Conservation (phyloP, 169 alveolate species). For the Eimeria sp. region DNA sequence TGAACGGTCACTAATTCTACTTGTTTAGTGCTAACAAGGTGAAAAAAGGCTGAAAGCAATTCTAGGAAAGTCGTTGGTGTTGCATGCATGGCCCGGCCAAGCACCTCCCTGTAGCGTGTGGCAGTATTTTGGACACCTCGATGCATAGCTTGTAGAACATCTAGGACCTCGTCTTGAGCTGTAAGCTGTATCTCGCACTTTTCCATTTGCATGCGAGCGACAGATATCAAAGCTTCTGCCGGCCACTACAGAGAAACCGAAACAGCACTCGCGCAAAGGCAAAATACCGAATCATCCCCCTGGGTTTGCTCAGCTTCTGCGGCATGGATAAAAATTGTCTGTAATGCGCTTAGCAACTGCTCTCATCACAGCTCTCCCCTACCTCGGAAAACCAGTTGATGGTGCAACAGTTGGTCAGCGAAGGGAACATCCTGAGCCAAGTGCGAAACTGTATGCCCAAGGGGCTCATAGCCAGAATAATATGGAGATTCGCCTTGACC, state of each 20-base stretch:
- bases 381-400: slow-evolving; percentile 97
- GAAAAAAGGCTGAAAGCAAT: slow-evolving; percentile 91
- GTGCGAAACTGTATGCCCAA: slow-evolving; percentile 97
- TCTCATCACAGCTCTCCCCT: background rate
- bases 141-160: slow-evolving; percentile 94
- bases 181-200: slow-evolving; percentile 77
- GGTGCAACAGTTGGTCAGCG: slow-evolving; percentile 97
- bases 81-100: slow-evolving; percentile 94
- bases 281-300: background rate
- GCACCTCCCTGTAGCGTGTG: slow-evolving; percentile 90
- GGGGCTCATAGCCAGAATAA: slow-evolving; percentile 97
- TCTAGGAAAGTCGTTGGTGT: slow-evolving; percentile 97
- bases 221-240: slow-evolving; percentile 92
- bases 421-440: slow-evolving; percentile 98
- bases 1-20: slow-evolving; percentile 90
- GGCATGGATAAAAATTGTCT: background rate
- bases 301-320: background rate
- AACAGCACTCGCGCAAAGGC: background rate
- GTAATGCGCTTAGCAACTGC: background rate
- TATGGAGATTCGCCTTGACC: slow-evolving; percentile 96
- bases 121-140: slow-evolving; percentile 95
- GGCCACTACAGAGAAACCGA: slow-evolving; percentile 90
- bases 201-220: slow-evolving; percentile 77
- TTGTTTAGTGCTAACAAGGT: slow-evolving; percentile 86
- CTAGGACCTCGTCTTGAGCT: slow-evolving; percentile 89